Base-by-base conservation (phyloP, 2,329 filamentous ascomycete species). In the Aspergillus oerlinghausenensis region DNA sequence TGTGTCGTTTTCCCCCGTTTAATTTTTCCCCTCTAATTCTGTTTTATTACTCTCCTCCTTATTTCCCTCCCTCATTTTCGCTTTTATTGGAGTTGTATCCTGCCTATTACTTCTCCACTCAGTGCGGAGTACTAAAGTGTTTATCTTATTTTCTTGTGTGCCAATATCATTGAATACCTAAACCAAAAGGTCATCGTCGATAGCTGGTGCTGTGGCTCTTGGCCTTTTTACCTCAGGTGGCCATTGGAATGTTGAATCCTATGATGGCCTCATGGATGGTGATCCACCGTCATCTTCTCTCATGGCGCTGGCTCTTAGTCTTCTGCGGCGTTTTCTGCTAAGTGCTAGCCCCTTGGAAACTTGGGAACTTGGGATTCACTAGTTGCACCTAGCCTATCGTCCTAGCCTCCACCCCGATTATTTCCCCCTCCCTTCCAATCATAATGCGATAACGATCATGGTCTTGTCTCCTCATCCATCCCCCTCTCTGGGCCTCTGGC, bases 281-380 rank as follows among this genome's bases (percentile, higher is more conserved):
- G 62, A 60, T 64, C 61, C 62, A 63, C 61, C 43, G 56, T 56
- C 52, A 53, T 54, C 57, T 50, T 54, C 57, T 19, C 53, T 49
- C 55, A 49, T 50, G 52, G 54, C 42, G 11, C 8, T 21, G 7
- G 21, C 14, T 21, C 42, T 23, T 23, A 45, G 42, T 45, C 42
- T 45, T 19, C n/a, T 45, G 42, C 57, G 60, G 56, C 52, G 50
- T 57, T 54, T 57, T 57, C 62, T 62, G 52, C 61, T 64, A 19
- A 45, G 42, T 11, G n/a, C 23, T 47, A 47, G 43, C 19, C 43
- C 43, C 43, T 47, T 47, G 43, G 23, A 23, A 47, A 43, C 60
- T 60, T 65, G 32, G 32, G 32, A 35, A 35, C 28, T 29, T 29
- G 62, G 63, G 63, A 60, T 62, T 63, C 61, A 61, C 61, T 65